Evolutionary conservation across 768 basidiomycete species (phyloP), one percentile per base, ranked within the genome.

Genomic region (Trametes gibbosa): DNA sequence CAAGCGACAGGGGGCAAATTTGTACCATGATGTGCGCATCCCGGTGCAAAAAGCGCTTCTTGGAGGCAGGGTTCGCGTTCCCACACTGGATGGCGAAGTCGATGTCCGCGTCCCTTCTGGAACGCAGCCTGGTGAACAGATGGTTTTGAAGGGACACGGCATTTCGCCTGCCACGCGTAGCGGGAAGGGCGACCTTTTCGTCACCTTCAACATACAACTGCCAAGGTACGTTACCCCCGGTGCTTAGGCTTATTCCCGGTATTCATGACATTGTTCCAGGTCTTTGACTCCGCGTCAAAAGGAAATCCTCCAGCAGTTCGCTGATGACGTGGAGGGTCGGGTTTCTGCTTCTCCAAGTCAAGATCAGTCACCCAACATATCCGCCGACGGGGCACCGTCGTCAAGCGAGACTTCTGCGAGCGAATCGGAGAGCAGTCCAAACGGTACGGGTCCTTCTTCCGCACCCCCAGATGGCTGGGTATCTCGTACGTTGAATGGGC

Each of bases 81-180:
- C 95, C 24, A 99, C 97, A 43, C 78, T 98, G 19, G 95, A 98
- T 61, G 93, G 95, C 24, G 92, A 97, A 45, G 94, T 98, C 1
- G 95, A 98, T 58, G 92, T 98, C 42, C 88, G 90, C 63, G 84
- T 99, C 41, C 92, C 95, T 55, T 79, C 81, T 21, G 96, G 97
- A 45, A 98, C 96, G 2, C 97, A 98, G 74, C 94, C 89, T 69
- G 95, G 95, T 17, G 94, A 98, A 76, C 95, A 98, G 73, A 95
- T 96, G 85, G 91, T 97, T 21, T 75, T 99, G 68, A 90, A 89
- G 75, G 86, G 87, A 40, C 84, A 91, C 53, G 97, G 97, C 29
- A 85, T 98, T 13, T 71, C 82, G 45, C 78, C 84, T 23, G 78
- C 89, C 7, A 80, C 81, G 68, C 75, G 75, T 50, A 75, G 80